Evolutionary conservation across 805 yeast species (phyloP).

Genomic region (Martiniozyma abietophila): DNA sequence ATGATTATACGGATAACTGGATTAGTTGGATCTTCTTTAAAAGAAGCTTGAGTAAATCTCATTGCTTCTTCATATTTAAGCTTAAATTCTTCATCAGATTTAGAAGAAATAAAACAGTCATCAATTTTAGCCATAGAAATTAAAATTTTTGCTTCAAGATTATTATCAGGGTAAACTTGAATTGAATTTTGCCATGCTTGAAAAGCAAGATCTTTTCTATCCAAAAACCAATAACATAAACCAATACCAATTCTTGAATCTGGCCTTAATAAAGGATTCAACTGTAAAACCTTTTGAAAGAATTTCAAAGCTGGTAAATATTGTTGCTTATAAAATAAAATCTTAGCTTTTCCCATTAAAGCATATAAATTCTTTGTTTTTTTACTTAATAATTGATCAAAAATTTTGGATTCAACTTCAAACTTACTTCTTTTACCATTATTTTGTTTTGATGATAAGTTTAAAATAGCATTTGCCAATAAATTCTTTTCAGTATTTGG

Average conservation of each 20-base stretch:
- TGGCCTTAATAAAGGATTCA: slow-evolving; percentile 72
- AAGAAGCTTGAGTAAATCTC: slow-evolving; percentile 33
- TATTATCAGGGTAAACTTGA: slow-evolving; percentile 47
- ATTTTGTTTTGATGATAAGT: slow-evolving; percentile 58
- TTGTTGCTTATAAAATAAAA: slow-evolving; percentile 62
- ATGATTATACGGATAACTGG: slow-evolving; percentile 57
- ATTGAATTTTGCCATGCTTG: slow-evolving; percentile 76
- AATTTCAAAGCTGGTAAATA: slow-evolving; percentile 65
- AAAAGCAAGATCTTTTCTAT: slow-evolving; percentile 67
- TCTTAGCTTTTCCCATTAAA: slow-evolving; percentile 74
- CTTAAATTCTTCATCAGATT: slow-evolving; percentile 53
- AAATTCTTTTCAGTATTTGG: slow-evolving; percentile 34
- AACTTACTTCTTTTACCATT: slow-evolving; percentile 48
- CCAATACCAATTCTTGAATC: slow-evolving; percentile 96
- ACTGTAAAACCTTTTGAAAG: slow-evolving; percentile 72
- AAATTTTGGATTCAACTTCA: slow-evolving; percentile 62
- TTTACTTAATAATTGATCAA: slow-evolving; percentile 48
- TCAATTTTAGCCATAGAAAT: slow-evolving; percentile 63
- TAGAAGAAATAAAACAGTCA: slow-evolving; percentile 44
- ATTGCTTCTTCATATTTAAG: slow-evolving; percentile 52
- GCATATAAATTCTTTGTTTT: slow-evolving; percentile 66
- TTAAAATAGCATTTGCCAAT: slow-evolving; percentile 58
- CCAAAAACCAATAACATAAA: slow-evolving; percentile 82
- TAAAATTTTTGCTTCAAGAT: slow-evolving; percentile 53
- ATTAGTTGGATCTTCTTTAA: slow-evolving; percentile 36